phyloP scores from a whole-genome alignment of 495 filamentous ascomycete genomes.

The Chaetomidium leptoderma region DNA sequence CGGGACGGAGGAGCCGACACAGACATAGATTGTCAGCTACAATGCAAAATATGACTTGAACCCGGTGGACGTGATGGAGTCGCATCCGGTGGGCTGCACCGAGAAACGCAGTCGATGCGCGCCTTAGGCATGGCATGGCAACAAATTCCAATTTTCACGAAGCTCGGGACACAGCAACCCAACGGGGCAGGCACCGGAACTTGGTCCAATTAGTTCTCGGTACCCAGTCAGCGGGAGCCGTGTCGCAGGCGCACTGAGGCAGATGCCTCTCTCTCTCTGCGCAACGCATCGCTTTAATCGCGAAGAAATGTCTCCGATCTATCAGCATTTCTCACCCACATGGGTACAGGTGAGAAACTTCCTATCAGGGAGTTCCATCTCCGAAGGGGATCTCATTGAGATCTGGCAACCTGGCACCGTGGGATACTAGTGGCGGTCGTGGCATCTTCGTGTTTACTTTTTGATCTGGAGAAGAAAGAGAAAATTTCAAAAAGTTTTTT shows the following conservation, averaged over 20 bases:
- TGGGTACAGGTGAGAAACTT: slow-evolving; percentile 43
- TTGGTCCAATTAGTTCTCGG: no score
- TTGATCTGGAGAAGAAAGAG: slow-evolving; percentile 47
- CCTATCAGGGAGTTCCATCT: slow-evolving; percentile 51
- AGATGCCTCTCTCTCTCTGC: background rate
- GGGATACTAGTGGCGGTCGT: slow-evolving; percentile 48
- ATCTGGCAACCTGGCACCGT: slow-evolving; percentile 52
- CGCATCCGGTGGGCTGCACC: no score
- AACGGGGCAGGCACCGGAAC: no score
- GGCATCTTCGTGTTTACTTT: slow-evolving; percentile 50
- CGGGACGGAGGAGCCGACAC: background rate
- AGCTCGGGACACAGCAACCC: no score
- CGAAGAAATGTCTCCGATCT: slow-evolving; percentile 37
- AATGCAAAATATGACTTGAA: background rate
- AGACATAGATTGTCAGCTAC: background rate
- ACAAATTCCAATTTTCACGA: no score
- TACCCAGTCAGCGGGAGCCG: no score
- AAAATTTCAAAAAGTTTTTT: slow-evolving; percentile 14
- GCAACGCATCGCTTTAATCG: background rate
- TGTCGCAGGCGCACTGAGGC: no score
- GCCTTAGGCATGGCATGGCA: no score
- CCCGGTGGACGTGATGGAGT: no score
- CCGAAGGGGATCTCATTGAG: slow-evolving; percentile 40
- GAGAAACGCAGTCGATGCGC: no score
- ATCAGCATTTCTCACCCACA: slow-evolving; percentile 47